phyloP scores from a whole-genome alignment of 257 asterid genomes.

The Primulina huaijiensis region DNA sequence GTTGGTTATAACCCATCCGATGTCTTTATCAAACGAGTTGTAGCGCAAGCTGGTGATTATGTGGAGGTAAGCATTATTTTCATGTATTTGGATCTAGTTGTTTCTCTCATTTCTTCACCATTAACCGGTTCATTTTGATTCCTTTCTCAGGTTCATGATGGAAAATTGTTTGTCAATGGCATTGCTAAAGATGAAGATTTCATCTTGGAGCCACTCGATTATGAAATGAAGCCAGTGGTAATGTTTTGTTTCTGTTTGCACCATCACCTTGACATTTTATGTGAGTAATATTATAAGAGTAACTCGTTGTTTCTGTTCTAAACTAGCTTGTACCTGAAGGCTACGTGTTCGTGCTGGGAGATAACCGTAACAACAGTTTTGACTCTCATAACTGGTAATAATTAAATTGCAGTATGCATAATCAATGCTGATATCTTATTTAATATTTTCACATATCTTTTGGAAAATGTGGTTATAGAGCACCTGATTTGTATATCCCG shows the following conservation, averaged over 20 bases:
- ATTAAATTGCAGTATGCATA: background rate
- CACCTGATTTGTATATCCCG: background rate
- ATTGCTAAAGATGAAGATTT: conserved; percentile 75
- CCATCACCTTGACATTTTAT: conserved; percentile 12
- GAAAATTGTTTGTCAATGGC: conserved; percentile 75
- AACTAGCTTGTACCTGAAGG: conserved; percentile 85
- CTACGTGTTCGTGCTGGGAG: conserved; percentile 90
- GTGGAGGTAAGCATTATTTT: conserved; percentile 55
- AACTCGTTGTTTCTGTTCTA: conserved; percentile 20
- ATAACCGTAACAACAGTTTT: conserved; percentile 89
- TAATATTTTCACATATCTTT: background rate
- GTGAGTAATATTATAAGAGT: background rate
- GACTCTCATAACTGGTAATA: conserved; percentile 90
- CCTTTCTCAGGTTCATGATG: conserved; percentile 61
- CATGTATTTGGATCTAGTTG: conserved; percentile 13
- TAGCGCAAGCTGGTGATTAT: conserved; percentile 86
- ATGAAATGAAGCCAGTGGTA: conserved; percentile 89
- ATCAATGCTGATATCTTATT: background rate
- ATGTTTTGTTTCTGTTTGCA: conserved; percentile 11
- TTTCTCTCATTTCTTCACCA: conserved; percentile 10
- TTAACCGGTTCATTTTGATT: conserved; percentile 15
- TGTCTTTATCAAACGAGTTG: conserved; percentile 86
- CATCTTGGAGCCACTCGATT: conserved; percentile 81
- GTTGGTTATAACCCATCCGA: conserved; percentile 66
- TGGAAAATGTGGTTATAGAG: background rate